phyloP scores from a whole-genome alignment of 139 green algal species.

The Closterium sp. region DNA sequence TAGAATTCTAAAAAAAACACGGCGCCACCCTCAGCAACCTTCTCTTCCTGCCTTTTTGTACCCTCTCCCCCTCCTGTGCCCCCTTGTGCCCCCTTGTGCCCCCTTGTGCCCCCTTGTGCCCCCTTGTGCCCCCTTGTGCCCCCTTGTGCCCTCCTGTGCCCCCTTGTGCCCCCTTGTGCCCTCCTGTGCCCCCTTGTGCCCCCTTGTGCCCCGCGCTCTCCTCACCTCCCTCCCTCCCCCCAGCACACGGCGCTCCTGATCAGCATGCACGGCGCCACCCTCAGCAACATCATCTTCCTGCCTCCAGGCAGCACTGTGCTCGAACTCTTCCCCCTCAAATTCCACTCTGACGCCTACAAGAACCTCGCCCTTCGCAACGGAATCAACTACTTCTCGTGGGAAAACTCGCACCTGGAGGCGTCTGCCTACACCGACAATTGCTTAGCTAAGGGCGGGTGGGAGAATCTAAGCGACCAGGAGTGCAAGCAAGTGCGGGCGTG shows the following conservation, averaged over 20 bases:
- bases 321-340: constrained; percentile 44
- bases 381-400: constrained; percentile 40
- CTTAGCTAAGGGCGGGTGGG: constrained; percentile 11
- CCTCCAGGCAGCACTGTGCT: constrained; percentile 23
- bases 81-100: not conserved
- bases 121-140: not conserved
- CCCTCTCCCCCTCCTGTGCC: too few species aligned
- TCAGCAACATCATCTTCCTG: constrained; percentile 49
- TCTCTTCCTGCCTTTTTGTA: too few species aligned
- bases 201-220: not conserved
- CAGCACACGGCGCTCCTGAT: constrained; percentile 34
- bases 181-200: not conserved
- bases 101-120: not conserved
- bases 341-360: constrained; percentile 16
- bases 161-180: not conserved
- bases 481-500: constrained; percentile 18
- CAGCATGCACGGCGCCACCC: constrained; percentile 16
- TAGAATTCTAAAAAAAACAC: too few species aligned
- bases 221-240: not conserved
- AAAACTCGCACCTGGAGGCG: constrained; percentile 13
- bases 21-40: too few species aligned
- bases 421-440: constrained; percentile 21
- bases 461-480: constrained; percentile 15
- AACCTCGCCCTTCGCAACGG: constrained; percentile 24
- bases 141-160: too few species aligned